Evolutionary conservation across 352 stramenopile genomes (phyloP), one percentile per base, ranked within the genome.

Genomic region (Phytophthora ohioensis): DNA sequence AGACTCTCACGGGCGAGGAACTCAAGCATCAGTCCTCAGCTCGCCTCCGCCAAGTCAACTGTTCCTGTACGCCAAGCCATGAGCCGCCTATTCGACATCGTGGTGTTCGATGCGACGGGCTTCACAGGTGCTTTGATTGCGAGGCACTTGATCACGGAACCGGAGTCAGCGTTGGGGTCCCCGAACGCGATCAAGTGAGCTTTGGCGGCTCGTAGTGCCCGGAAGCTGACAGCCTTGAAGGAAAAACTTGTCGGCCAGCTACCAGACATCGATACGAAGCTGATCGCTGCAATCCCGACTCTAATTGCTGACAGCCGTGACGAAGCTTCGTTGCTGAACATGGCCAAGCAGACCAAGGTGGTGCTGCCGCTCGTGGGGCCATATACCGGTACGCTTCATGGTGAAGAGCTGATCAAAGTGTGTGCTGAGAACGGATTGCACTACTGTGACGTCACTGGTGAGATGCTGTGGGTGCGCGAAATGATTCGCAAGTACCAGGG

Each of bases 41-140:
- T 66, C 31, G 34, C 45, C 15, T 39, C 1, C 6, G 54, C 3
- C 35, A 41, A 60, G 60, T 51, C 32, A 34, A 34, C 35, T 52
- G 21, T 36, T 8, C 8, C 17, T 2, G 8, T 52, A n/a, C 38
- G 38, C 8, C 4, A 9, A 42, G 2, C 27, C 53, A 60, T 56
- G 41, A 51, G 11, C 51, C 69, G 68, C 43, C 62, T 49, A 9
- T 85, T 75, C 46, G 79, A 84, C 46, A 13, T 84, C 13, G 79
- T 97, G 12, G 67, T 98, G n/a, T 91, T 94, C 43, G 91, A 89
- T 46, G 91, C 82, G 12, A 97, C 88, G 13, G 91, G 88, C 41
- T 98, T 93, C 75, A 95, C 87, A 3, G 91, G 91, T 32, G 66
- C 69, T 36, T 71, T 97, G 38, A 78, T 87, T 6, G 80, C 79